Evolutionary conservation across 108 stramenopile species (phyloP).

Genomic region (Stephanodiscus triporus): DNA sequence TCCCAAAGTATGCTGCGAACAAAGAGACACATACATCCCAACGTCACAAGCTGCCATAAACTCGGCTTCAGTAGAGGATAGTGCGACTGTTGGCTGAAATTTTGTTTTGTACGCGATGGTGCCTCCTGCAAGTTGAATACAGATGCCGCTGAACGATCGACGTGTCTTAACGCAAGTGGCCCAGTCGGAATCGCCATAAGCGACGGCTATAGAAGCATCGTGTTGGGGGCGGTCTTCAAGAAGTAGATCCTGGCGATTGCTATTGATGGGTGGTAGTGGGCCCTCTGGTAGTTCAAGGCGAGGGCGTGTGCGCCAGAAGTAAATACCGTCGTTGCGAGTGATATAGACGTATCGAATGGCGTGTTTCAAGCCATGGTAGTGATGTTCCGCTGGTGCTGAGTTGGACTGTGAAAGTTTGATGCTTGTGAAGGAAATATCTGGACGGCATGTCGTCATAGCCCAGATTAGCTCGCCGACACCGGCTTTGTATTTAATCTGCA

Average conservation of each 20-base stretch:
- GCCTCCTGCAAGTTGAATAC: constrained; percentile 29
- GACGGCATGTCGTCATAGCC: constrained; percentile 38
- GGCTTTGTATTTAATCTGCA: constrained; percentile 29
- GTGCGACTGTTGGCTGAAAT: neutral
- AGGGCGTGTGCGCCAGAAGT: constrained; percentile 21
- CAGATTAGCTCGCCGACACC: constrained; percentile 51
- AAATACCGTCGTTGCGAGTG: constrained; percentile 6
- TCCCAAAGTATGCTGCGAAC: constrained; percentile 37
- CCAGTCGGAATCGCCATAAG: constrained; percentile 36
- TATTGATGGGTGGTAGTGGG: constrained; percentile 9
- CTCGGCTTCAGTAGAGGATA: constrained; percentile 6
- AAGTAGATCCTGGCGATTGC: neutral
- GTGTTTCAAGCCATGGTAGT: neutral
- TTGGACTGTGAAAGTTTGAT: neutral
- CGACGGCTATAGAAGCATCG: neutral
- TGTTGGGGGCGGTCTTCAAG: neutral
- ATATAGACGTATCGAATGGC: neutral
- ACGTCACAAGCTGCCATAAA: constrained; percentile 25
- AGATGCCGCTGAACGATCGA: constrained; percentile 31
- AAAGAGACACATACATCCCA: constrained; percentile 30
- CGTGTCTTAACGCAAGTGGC: constrained; percentile 23
- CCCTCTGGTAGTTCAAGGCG: constrained; percentile 4
- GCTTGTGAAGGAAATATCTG: constrained; percentile 41
- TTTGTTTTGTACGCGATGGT: constrained; percentile 24
- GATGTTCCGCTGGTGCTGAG: neutral